Conservation (phyloP, 768 basidiomycete genomes). For the Glaciozyma antarctica region DNA sequence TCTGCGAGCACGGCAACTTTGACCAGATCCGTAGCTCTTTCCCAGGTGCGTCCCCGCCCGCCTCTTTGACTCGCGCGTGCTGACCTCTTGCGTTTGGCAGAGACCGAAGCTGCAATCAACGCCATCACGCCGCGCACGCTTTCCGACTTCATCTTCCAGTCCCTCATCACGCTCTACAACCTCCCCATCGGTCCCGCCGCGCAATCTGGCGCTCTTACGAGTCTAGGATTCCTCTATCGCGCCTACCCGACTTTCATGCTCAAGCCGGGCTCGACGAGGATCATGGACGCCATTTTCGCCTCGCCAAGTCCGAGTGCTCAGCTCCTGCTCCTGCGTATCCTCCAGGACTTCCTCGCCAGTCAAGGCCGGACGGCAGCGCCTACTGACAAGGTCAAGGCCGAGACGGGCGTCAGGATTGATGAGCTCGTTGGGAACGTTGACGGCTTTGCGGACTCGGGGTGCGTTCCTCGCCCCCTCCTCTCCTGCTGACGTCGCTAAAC, state of each 20-base stretch:
- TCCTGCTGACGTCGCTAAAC: neutral
- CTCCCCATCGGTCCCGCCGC: constrained; percentile 54
- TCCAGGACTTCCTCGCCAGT: constrained; percentile 71
- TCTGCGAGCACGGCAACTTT: constrained; percentile 82
- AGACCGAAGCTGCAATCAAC: constrained; percentile 8
- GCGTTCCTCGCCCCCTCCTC: constrained; percentile 14
- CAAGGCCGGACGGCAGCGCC: constrained; percentile 1
- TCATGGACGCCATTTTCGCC: constrained; percentile 84
- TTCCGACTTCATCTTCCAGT: constrained; percentile 70
- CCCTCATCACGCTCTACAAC: constrained; percentile 61
- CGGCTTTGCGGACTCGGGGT: constrained; percentile 96
- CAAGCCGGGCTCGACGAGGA: constrained; percentile 58
- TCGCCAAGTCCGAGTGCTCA: constrained; percentile 63
- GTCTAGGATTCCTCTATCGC: constrained; percentile 84
- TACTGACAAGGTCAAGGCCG: constrained; percentile 29
- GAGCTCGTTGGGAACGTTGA: constrained; percentile 91
- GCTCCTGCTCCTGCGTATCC: constrained; percentile 67
- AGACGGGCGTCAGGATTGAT: constrained; percentile 64
- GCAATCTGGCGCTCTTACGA: constrained; percentile 67
- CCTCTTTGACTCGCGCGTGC: neutral
- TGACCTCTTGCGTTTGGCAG: neutral
- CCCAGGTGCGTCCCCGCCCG: neutral
- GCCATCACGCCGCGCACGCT: constrained; percentile 52
- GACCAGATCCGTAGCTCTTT: constrained; percentile 52
- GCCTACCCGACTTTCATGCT: constrained; percentile 88